Base-by-base conservation (phyloP, 345 rosid genomes). In the Psidium guajava region DNA sequence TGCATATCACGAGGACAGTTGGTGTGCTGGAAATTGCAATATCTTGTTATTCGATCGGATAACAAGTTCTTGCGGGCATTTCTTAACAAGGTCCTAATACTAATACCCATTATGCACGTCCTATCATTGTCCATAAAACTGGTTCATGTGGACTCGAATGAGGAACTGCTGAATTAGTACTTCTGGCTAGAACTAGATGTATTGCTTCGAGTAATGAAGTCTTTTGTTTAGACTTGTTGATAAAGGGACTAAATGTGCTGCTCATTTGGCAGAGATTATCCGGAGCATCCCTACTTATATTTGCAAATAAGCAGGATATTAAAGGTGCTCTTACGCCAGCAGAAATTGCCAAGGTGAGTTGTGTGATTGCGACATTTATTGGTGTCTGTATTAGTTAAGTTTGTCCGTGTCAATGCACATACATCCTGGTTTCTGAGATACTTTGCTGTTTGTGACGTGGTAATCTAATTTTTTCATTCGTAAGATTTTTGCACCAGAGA, bases 271-370 rank as follows among this genome's bases (percentile, higher is more conserved):
- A 97, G 98, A 94, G 98, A 88, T 88, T 95, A 10, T 95, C 98
- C 6, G 98, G 98, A n/a, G 94, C 98, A 64, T 95, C 99, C 59
- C 90, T 97, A 88, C 90, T 97, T 80, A 90, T 95, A 88, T 87
- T 95, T 24, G 99, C 98, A 32, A 95, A 95, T 86, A 97, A 97
- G 91, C 99, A 95, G 87, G 98, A 97, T 86, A 95, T 95, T 75
- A 94, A 92, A 88, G 97, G 98, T 82, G 94, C 98, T 55, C 96
- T 97, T 87, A 87, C 93, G 16, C 98, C 98, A 15, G 86, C 91
- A 54, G 99, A 95, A 87, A 95, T 97, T 82, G 95, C 98, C 58
- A 93, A 95, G 89, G 98, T 94, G 87, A 91, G 54, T 36, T 86
- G 81, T 81, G n/a, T 22, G 28, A 53, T 42, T 42, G 47, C 54